A percentile compares a stretch with the other conserved stretches of the same genome.
phyloP scores from a whole-genome alignment of 2,329 filamentous ascomycete genomes.

The Colletotrichum filicis region DNA sequence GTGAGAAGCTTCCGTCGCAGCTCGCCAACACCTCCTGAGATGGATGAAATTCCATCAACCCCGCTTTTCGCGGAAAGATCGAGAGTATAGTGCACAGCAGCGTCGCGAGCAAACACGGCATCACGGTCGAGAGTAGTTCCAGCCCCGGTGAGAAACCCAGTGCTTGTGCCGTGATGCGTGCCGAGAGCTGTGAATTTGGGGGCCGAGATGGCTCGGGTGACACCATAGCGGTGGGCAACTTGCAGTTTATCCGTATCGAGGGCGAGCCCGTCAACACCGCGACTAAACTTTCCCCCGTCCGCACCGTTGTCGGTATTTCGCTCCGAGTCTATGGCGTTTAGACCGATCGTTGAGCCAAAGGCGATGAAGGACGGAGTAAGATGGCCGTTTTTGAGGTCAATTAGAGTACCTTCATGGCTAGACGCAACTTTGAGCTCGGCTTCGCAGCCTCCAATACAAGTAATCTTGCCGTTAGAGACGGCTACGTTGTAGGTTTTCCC shows the following conservation, averaged over 20 bases:
- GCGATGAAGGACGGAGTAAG: slow-evolving; percentile 69
- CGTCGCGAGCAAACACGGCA: slow-evolving; percentile 64
- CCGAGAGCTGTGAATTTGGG: slow-evolving; percentile 55
- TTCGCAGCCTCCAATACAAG: slow-evolving; percentile 65
- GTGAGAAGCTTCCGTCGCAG: slow-evolving; percentile 65
- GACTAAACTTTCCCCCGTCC: slow-evolving; percentile 60
- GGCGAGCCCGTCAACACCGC: slow-evolving; percentile 66
- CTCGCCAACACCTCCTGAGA: slow-evolving; percentile 63
- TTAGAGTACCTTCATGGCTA: slow-evolving; percentile 44
- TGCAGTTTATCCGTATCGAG: slow-evolving; percentile 68
- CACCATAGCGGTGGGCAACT: slow-evolving; percentile 63
- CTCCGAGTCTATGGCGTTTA: slow-evolving; percentile 72
- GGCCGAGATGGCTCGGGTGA: slow-evolving; percentile 68
- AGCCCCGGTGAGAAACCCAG: slow-evolving; percentile 66
- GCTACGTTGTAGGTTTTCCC: slow-evolving; percentile 59
- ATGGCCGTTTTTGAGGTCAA: slow-evolving; percentile 68
- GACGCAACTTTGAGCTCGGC: slow-evolving; percentile 52
- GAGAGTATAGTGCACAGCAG: slow-evolving; percentile 69
- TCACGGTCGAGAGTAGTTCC: slow-evolving; percentile 55
- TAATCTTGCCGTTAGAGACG: slow-evolving; percentile 63
- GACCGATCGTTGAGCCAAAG: slow-evolving; percentile 69
- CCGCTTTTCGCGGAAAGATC: slow-evolving; percentile 56
- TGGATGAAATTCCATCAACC: slow-evolving; percentile 52
- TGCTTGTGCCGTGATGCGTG: slow-evolving; percentile 67
- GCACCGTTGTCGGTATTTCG: slow-evolving; percentile 62